Conservation (phyloP, 805 yeast species). For the Metschnikowia lochheadii region DNA sequence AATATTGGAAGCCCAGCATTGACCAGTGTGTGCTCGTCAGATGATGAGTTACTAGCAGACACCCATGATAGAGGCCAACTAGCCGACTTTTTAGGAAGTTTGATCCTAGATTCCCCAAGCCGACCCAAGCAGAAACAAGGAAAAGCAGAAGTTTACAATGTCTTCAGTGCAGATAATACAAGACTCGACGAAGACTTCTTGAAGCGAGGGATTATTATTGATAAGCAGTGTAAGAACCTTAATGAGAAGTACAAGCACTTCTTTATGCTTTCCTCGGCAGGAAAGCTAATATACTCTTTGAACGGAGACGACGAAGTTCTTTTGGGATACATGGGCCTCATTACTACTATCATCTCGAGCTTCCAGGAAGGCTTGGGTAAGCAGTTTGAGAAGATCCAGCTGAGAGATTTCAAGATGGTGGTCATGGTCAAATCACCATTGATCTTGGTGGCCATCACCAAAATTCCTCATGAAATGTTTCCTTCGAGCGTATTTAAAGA, state of each 20-base stretch:
- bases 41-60: conserved; percentile 5
- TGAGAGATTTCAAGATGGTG: conserved; percentile 49
- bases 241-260: conserved; percentile 56
- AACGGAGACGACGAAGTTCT: conserved; percentile 67
- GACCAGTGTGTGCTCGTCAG: conserved; percentile 7
- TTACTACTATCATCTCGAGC: conserved; percentile 73
- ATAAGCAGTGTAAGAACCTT: conserved; percentile 21
- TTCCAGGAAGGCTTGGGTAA: conserved; percentile 46
- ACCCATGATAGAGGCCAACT: conserved; percentile 7
- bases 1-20: conserved; percentile 6
- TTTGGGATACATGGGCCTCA: conserved; percentile 70
- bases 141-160: conserved; percentile 4
- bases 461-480: conserved; percentile 40
- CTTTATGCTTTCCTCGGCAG: conserved; percentile 76
- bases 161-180: conserved; percentile 9
- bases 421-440: conserved; percentile 66
- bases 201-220: conserved; percentile 10
- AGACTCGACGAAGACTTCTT: conserved; percentile 10
- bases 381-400: conserved; percentile 48
- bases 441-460: conserved; percentile 65
- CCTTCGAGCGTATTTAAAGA: not conserved
- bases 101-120: conserved; percentile 5
- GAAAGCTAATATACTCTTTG: conserved; percentile 81
- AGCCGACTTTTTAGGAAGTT: conserved; percentile 6
- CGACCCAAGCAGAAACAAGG: not conserved